Conservation (phyloP, 345 rosid genomes). For the Populus tremula region DNA sequence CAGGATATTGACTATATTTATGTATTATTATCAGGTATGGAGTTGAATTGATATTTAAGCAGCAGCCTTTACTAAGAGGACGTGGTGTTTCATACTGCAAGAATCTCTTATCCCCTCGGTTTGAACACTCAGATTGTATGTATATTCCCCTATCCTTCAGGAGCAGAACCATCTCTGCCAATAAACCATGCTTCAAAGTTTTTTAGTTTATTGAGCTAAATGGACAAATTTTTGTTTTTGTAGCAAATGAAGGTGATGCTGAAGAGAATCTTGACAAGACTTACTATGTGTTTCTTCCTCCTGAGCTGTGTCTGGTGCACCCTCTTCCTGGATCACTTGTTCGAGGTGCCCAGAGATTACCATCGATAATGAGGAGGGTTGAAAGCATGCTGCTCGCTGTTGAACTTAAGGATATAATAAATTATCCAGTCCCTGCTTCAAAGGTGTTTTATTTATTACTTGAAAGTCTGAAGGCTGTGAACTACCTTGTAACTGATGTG, state of each 20-base stretch:
- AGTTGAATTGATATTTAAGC: slow-evolving; percentile 65
- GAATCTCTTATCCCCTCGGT: slow-evolving; percentile 92
- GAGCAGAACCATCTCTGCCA: neutral
- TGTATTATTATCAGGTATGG: slow-evolving; percentile 66
- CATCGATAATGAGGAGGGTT: slow-evolving; percentile 95
- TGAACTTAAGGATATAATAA: slow-evolving; percentile 71
- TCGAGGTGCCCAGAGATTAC: slow-evolving; percentile 96
- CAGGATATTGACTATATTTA: slow-evolving; percentile 45
- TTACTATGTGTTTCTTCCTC: slow-evolving; percentile 91
- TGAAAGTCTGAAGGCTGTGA: neutral
- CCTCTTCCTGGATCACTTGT: slow-evolving; percentile 93
- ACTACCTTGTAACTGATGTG: slow-evolving; percentile 6
- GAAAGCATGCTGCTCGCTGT: slow-evolving; percentile 95
- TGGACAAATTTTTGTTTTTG: neutral
- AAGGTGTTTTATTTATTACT: slow-evolving; percentile 44
- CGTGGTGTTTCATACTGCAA: slow-evolving; percentile 99
- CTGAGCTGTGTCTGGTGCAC: slow-evolving; percentile 86
- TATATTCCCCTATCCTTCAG: neutral
- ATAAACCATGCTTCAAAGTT: neutral
- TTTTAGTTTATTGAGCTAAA: slow-evolving; percentile 21
- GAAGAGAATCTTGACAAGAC: slow-evolving; percentile 80
- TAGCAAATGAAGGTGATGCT: slow-evolving; percentile 53
- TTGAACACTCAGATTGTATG: slow-evolving; percentile 82
- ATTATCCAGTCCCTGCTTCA: slow-evolving; percentile 65
- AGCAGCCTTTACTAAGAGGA: slow-evolving; percentile 84